Percentiles rank a stretch among this genome's conserved stretches.
phyloP scores from a whole-genome alignment of 169 alveolate genomes.

The Eimeria falciformis region DNA sequence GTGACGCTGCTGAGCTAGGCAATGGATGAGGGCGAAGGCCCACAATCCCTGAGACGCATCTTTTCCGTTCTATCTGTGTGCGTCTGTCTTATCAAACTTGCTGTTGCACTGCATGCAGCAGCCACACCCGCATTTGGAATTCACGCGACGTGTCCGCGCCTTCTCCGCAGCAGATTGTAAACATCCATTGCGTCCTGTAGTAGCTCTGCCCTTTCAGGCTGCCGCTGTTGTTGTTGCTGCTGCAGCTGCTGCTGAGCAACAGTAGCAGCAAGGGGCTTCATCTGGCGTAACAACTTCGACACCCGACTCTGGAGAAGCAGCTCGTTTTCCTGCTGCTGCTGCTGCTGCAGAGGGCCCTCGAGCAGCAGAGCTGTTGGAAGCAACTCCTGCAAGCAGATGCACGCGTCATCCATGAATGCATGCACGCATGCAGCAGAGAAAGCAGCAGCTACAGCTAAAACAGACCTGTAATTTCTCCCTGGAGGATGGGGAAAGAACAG shows the following conservation, averaged over 20 bases:
- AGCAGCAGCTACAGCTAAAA: slow-evolving; percentile 34
- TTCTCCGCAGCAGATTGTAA: not conserved
- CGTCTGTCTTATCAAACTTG: too few species aligned
- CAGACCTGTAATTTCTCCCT: not conserved
- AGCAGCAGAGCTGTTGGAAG: slow-evolving; percentile 29
- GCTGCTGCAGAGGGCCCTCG: slow-evolving; percentile 55
- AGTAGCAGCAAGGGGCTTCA: slow-evolving; percentile 60
- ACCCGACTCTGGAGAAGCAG: not conserved
- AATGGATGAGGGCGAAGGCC: too few species aligned
- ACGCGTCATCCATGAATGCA: not conserved
- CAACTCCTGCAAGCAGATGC: not conserved
- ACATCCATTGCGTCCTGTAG: slow-evolving; percentile 42
- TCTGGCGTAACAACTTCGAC: not conserved
- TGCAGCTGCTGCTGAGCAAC: slow-evolving; percentile 41
- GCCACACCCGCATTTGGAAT: not conserved
- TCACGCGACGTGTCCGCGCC: slow-evolving; percentile 17
- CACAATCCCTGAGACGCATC: too few species aligned
- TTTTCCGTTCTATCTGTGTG: too few species aligned
- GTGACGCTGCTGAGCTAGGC: too few species aligned
- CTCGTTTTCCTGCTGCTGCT: slow-evolving; percentile 45
- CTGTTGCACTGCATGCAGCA: not conserved
- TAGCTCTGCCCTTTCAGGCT: not conserved
- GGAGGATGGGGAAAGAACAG: not conserved
- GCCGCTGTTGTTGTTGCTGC: slow-evolving; percentile 50
- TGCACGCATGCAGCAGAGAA: slow-evolving; percentile 44